Base-by-base conservation (phyloP, 306 rosid species). In the Luffa aegyptiaca region DNA sequence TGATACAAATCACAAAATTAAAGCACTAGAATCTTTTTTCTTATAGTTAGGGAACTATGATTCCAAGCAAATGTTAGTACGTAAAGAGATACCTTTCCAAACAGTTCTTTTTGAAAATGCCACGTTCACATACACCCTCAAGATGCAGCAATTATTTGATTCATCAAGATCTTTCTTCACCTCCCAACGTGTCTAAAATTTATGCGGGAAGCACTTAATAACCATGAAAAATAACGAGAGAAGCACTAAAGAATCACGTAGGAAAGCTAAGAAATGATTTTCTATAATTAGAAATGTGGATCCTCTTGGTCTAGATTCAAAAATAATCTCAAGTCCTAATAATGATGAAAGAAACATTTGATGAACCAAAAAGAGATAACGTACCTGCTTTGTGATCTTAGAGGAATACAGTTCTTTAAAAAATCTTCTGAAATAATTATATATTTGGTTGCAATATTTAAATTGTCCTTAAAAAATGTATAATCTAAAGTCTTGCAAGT, bases 91-190 rank as follows among this genome's bases (percentile, higher is more conserved):
- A 95, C 99, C 99, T 95, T 84, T 90, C 84, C 84, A 95, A 31
- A 93, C 90, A 65, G 99, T 95, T 89, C 82, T 90, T 84, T 89
- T 93, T 8, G 87, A 88, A 87, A 95, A 93, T 81, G 92, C 90
- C 53, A 95, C 94, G 83, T 93, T 89, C 82, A 90, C 88, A 80
- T 93, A 91, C 75, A 95, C 86, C 64, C 82, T 81, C 77, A 95
- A 85, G 77, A 72, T 77, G 84, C 96, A 88, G 87, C 90, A 63
- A 31, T 88, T 90, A 81, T 84, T 88, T 74, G 93, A 86, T 84
- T 81, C 89, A 78, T 82, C 87, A 42, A 79, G 74, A 80, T 87
- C 89, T 82, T 88, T 85, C 92, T 90, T 81, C 52, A 95, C 86
- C 77, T 81, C 88, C 99, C 99, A 95, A 49, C 84, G 80, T 42